Conservation (phyloP, 768 basidiomycete genomes). For the Trichaptum fuscoviolaceum region DNA sequence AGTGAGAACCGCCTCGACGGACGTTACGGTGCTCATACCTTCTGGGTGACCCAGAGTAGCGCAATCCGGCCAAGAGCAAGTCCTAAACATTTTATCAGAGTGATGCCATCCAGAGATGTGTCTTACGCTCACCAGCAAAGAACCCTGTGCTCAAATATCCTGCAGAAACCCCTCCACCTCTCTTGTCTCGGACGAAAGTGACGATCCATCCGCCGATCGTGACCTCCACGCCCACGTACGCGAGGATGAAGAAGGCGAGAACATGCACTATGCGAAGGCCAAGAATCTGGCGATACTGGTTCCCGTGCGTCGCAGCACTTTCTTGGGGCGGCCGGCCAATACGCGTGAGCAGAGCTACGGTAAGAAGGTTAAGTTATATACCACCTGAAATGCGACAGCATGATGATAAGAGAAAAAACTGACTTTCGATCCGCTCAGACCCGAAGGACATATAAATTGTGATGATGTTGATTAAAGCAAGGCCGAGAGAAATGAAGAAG, state of each 20-base stretch:
- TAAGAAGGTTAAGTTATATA: conserved; percentile 4
- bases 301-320: conserved; percentile 18
- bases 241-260: conserved; percentile 56
- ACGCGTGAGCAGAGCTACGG: background rate
- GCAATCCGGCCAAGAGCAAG: conserved; percentile 48
- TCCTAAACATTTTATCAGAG: conserved; percentile 22
- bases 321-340: conserved; percentile 20
- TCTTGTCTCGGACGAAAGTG: conserved; percentile 35
- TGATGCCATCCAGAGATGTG: background rate
- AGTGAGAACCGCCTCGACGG: background rate
- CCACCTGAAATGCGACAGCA: too few relatives aligned
- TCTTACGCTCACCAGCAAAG: conserved; percentile 26
- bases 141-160: conserved; percentile 41
- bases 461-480: conserved; percentile 17
- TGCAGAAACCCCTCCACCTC: conserved; percentile 30
- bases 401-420: conserved; percentile 5
- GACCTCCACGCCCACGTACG: conserved; percentile 70
- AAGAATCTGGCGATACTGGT: conserved; percentile 43
- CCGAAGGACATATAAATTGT: conserved; percentile 22
- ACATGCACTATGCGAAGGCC: conserved; percentile 49
- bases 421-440: conserved; percentile 25
- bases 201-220: conserved; percentile 44
- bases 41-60: conserved; percentile 45
- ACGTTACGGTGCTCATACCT: conserved; percentile 19
- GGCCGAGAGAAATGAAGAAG: conserved; percentile 33